These are phyloP conservation scores for Sordariomycetes sp. DNA, from an alignment of 2,329 filamentous ascomycete genomes.

Conservation along the genomic window DNA sequence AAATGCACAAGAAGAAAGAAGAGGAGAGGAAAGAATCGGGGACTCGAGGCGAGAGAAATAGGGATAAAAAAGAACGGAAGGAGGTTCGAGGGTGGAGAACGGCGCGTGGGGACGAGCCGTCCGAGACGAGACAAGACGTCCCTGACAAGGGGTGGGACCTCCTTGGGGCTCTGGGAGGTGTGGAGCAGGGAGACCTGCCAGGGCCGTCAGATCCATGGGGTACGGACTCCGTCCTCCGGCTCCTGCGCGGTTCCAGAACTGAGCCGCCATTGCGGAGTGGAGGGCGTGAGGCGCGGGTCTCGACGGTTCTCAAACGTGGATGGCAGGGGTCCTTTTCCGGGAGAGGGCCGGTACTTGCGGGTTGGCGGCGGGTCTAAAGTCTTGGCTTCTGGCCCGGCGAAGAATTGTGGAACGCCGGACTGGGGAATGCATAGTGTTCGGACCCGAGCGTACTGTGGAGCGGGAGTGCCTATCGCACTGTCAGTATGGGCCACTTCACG, in stretches of 20 bases:
- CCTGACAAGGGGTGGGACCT: constrained; percentile 20
- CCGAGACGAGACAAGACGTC: constrained; percentile 19
- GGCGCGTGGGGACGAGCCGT: constrained; percentile 16
- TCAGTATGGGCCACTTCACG: background rate
- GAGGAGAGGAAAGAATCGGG: background rate
- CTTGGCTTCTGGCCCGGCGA: background rate
- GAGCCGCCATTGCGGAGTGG: background rate
- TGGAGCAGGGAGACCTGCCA: constrained; percentile 3
- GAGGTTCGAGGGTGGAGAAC: constrained; percentile 17
- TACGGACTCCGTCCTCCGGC: background rate
- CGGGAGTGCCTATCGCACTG: too few relatives aligned
- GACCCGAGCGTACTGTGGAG: too few relatives aligned
- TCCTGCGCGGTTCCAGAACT: constrained; percentile 1
- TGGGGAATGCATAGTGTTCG: too few relatives aligned
- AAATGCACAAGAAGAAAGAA: constrained; percentile 1
- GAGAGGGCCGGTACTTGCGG: background rate
- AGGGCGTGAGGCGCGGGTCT: background rate
- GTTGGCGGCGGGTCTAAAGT: background rate
- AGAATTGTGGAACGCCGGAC: background rate
- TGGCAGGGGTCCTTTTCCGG: background rate
- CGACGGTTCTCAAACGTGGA: constrained; percentile 4
- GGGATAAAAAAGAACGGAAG: constrained; percentile 14
- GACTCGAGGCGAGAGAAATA: constrained; percentile 6
- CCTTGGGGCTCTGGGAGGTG: constrained; percentile 12
- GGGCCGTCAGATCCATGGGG: background rate